Evolutionary conservation across 768 basidiomycete genomes (phyloP).

Genomic region (Russula griseocarnosa): DNA sequence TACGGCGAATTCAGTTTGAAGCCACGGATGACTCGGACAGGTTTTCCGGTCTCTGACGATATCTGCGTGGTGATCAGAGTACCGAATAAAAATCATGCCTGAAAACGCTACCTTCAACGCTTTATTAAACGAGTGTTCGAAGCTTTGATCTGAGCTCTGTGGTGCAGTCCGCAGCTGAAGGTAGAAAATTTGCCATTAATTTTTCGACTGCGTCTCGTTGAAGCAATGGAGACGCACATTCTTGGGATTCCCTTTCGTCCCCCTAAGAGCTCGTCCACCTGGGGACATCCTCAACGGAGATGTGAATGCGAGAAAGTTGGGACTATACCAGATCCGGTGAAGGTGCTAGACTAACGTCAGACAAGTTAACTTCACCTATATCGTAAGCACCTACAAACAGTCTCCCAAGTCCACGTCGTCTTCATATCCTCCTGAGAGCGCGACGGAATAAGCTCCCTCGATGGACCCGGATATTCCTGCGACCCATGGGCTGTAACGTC

Average conservation of each 20-base stretch:
- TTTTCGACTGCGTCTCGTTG: not conserved
- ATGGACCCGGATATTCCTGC: constrained; percentile 70
- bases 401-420: constrained; percentile 82
- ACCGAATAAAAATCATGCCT: not conserved
- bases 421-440: constrained; percentile 84
- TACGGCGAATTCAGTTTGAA: constrained; percentile 70
- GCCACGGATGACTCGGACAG: constrained; percentile 83
- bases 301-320: not conserved
- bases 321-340: constrained; percentile 65
- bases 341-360: constrained; percentile 49
- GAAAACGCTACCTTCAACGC: constrained; percentile 50
- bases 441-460: constrained; percentile 78
- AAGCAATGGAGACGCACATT: constrained; percentile 50
- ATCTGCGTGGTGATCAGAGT: constrained; percentile 39
- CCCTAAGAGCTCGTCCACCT: constrained; percentile 85
- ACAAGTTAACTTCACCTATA: not conserved
- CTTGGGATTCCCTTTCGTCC: constrained; percentile 76
- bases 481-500: constrained; percentile 62
- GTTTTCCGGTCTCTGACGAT: constrained; percentile 76
- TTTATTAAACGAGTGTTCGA: constrained; percentile 68
- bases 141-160: constrained; percentile 79
- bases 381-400: constrained; percentile 58
- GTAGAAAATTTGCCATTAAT: not conserved
- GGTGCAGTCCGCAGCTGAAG: constrained; percentile 82
- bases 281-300: not conserved